A percentile compares a stretch with the other conserved stretches of the same genome.
Evolutionary conservation across 305 asterid species (phyloP).

Genomic region (Salvia sclarea): DNA sequence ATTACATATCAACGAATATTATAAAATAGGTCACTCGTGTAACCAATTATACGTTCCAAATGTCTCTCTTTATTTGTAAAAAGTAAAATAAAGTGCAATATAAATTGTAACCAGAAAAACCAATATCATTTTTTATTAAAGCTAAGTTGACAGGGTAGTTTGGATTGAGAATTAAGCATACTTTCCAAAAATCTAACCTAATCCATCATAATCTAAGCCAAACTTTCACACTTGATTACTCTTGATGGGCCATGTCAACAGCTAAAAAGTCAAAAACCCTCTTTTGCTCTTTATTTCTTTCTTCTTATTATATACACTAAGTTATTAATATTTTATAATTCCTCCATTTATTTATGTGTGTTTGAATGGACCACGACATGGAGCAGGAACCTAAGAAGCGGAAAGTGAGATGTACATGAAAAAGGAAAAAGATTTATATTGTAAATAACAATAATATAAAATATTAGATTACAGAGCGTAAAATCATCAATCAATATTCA

Average conservation of each 20-base stretch:
- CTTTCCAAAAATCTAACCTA: conserved; percentile 19
- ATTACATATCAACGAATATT: neutral
- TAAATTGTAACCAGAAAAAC: neutral
- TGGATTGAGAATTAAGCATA: conserved; percentile 12
- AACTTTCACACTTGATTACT: conserved; percentile 23
- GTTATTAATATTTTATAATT: neutral
- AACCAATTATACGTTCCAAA: neutral
- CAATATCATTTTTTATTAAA: conserved; percentile 12
- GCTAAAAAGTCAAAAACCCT: conserved; percentile 37
- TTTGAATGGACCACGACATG: conserved; percentile 23
- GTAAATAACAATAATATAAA: neutral
- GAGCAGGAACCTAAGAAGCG: conserved; percentile 13
- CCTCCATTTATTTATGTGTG: conserved; percentile 1
- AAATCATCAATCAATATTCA: neutral
- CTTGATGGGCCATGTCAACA: conserved; percentile 36
- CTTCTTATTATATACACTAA: neutral
- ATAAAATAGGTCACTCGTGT: neutral
- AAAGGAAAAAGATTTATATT: neutral
- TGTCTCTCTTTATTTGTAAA: neutral
- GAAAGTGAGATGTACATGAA: neutral
- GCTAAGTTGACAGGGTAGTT: conserved; percentile 20
- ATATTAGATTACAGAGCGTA: neutral
- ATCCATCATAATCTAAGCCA: conserved; percentile 31
- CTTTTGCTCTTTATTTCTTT: conserved; percentile 21
- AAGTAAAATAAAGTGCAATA: too few relatives aligned